A percentile compares a stretch with the other conserved stretches of the same genome.
These are phyloP conservation scores for Auricularia sp. DNA, from an alignment of 768 basidiomycete species.

Conservation along the genomic window DNA sequence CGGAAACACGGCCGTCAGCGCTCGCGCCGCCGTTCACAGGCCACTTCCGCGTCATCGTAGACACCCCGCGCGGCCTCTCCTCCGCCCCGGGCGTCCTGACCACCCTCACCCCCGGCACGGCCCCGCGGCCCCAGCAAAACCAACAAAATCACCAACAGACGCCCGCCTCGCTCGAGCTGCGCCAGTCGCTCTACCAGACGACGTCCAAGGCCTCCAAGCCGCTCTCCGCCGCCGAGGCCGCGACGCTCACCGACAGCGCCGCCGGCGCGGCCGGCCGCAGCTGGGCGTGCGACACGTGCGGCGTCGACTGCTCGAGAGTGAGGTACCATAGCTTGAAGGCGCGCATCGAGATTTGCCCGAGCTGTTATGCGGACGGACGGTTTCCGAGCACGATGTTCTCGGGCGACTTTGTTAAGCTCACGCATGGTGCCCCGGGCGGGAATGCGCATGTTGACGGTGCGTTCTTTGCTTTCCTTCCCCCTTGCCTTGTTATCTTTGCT, in stretches of 20 bases:
- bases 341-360: constrained; percentile 80
- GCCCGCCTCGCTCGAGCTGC: constrained; percentile 76
- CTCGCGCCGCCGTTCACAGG: constrained; percentile 97
- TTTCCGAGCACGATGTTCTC: constrained; percentile 95
- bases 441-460: not conserved
- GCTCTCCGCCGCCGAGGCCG: constrained; percentile 59
- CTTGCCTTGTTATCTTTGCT: too few species aligned
- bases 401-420: constrained; percentile 90
- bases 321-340: constrained; percentile 92
- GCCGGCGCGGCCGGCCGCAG: constrained; percentile 29
- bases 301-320: constrained; percentile 77
- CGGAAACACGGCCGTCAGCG: constrained; percentile 87
- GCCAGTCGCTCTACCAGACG: constrained; percentile 79
- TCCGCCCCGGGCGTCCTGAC: constrained; percentile 55
- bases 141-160: constrained; percentile 26
- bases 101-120: constrained; percentile 30
- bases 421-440: constrained; percentile 24
- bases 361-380: constrained; percentile 92
- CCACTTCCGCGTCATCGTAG: constrained; percentile 95
- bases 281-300: constrained; percentile 88
- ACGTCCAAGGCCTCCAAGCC: constrained; percentile 73
- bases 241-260: constrained; percentile 39
- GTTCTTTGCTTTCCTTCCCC: constrained; percentile 14
- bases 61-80: constrained; percentile 91
- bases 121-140: constrained; percentile 17